A percentile compares a stretch with the other conserved stretches of the same genome.
These are phyloP conservation scores for Hygrophorus russula DNA, from an alignment of 768 basidiomycete species.

Conservation along the genomic window DNA sequence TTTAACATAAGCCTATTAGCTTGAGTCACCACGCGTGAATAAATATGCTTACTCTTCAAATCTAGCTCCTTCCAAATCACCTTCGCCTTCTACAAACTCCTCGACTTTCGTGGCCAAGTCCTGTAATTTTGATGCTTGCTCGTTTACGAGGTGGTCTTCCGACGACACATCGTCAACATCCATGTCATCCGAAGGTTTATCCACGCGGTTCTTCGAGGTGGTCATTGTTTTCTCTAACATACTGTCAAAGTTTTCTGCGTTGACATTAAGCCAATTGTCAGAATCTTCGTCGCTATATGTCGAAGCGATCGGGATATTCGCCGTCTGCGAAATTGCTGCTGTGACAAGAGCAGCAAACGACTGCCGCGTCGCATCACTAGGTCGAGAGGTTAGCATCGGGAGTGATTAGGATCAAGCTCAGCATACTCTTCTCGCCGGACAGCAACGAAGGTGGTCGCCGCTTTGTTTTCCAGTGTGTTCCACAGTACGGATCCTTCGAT, in stretches of 20 bases:
- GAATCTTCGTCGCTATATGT: conserved; percentile 45
- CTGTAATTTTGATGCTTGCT: conserved; percentile 61
- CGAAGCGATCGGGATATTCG: conserved; percentile 15
- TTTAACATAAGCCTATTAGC: conserved; percentile 14
- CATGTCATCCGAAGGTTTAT: conserved; percentile 24
- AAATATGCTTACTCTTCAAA: conserved; percentile 65
- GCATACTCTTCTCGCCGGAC: conserved; percentile 57
- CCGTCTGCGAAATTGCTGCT: conserved; percentile 38
- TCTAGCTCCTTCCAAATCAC: conserved; percentile 77
- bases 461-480: conserved; percentile 63
- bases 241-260: conserved; percentile 64
- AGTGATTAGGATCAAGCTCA: neutral
- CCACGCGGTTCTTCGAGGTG: conserved; percentile 6
- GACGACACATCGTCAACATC: conserved; percentile 33
- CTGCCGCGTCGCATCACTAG: conserved; percentile 47
- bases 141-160: conserved; percentile 44
- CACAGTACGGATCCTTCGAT: conserved; percentile 68
- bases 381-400: conserved; percentile 1
- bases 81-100: conserved; percentile 83
- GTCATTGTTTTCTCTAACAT: conserved; percentile 43
- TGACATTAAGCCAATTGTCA: conserved; percentile 82
- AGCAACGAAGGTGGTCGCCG: conserved; percentile 53
- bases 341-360: conserved; percentile 74
- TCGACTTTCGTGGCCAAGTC: conserved; percentile 79
- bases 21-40: neutral